These are phyloP conservation scores for Beta lomatogona DNA, from an alignment of 179 eudicot genomes.

Conservation along the genomic window DNA sequence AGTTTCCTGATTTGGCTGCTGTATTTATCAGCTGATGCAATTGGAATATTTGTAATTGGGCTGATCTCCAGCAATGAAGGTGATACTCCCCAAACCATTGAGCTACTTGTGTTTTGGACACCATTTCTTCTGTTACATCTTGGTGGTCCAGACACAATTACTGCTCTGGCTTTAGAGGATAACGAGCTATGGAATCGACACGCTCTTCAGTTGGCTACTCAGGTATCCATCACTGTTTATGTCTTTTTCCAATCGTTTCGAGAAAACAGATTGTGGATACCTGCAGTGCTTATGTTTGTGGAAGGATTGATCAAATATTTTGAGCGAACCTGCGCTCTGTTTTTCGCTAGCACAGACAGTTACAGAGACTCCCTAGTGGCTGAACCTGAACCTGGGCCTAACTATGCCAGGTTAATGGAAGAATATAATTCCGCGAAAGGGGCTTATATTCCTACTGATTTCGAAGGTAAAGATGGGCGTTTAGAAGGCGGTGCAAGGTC, in stretches of 20 bases:
- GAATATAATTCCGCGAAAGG: neutral
- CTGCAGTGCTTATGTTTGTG: slow-evolving; percentile 12
- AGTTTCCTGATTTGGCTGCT: neutral
- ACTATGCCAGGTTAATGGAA: slow-evolving; percentile 19
- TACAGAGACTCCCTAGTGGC: slow-evolving; percentile 8
- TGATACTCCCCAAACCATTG: neutral
- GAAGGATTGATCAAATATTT: slow-evolving; percentile 14
- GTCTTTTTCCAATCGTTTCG: slow-evolving; percentile 3
- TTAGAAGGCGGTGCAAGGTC: neutral
- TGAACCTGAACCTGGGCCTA: slow-evolving; percentile 10
- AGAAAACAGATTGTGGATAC: neutral
- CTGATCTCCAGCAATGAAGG: neutral
- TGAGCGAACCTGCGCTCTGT: slow-evolving; percentile 10
- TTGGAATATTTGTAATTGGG: slow-evolving; percentile 10
- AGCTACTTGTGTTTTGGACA: slow-evolving; percentile 16
- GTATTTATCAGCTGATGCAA: slow-evolving; percentile 1
- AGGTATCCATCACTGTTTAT: neutral
- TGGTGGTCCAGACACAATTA: slow-evolving; percentile 26
- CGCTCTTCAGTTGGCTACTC: slow-evolving; percentile 14
- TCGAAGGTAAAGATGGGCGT: slow-evolving; percentile 7
- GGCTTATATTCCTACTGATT: slow-evolving; percentile 6
- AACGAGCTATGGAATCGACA: slow-evolving; percentile 29
- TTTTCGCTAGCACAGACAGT: slow-evolving; percentile 4
- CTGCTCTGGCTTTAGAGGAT: slow-evolving; percentile 26
- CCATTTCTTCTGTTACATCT: slow-evolving; percentile 20